These are phyloP conservation scores for Fusarium concolor DNA, from an alignment of 2,329 filamentous ascomycete genomes.

Conservation along the genomic window DNA sequence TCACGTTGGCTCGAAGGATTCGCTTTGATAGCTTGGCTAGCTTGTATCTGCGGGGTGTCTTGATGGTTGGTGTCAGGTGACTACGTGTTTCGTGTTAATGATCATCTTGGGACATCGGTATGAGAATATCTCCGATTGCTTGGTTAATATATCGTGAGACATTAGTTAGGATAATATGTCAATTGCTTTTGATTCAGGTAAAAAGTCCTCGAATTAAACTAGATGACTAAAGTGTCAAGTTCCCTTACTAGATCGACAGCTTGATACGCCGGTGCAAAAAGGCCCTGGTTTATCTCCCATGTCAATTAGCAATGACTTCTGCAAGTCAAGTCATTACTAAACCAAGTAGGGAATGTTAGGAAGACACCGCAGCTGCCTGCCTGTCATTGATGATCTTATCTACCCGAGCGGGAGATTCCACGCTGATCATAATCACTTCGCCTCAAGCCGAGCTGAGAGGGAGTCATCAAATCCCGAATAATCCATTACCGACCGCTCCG, in stretches of 20 bases:
- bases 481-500: neutral
- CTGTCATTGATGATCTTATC: neutral
- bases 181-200: neutral
- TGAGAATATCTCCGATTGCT: neutral
- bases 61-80: conserved; percentile 6
- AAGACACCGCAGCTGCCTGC: neutral
- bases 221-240: neutral
- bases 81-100: neutral
- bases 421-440: neutral
- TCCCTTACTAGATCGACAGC: neutral
- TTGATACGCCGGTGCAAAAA: neutral
- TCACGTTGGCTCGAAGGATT: neutral
- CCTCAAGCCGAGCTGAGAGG: neutral
- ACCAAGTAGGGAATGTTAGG: neutral
- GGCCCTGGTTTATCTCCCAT: neutral
- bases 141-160: neutral
- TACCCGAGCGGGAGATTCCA: neutral
- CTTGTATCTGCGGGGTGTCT: neutral
- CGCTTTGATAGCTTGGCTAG: too few relatives aligned
- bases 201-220: neutral
- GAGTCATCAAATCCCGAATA: neutral
- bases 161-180: neutral
- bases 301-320: conserved; percentile 5
- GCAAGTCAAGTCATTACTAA: neutral
- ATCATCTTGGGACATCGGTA: neutral